Evolutionary conservation across 139 green algal genomes (phyloP), one percentile per base, ranked within the genome.

Genomic region (Tetratostichococcus sp.): DNA sequence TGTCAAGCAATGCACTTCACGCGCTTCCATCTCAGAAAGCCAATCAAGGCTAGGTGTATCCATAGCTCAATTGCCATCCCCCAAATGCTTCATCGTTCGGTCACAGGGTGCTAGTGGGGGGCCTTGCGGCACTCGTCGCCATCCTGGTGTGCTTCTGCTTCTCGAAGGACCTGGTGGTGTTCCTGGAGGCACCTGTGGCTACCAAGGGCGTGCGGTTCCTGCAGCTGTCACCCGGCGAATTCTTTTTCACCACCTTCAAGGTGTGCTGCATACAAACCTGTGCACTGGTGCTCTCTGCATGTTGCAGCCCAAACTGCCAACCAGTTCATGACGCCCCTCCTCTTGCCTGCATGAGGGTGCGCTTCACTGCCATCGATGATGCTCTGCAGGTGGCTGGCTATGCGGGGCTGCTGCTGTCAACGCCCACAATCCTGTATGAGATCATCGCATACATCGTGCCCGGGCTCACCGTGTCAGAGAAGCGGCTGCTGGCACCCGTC

Each of bases 241-340:
- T 97, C 80, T 97, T 99, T 86, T 99, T 99, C 87, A 99, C 95
- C n/a, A 98, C 96, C 0, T 82, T 99, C 72, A 98, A 98, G 90
- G 94, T 96, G 71, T 3, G 43, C 2, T 67, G 28, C 58, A 17
- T 11, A 66, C 58, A 6, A 11, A 11, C 22, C 58, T 11, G 4
- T 30, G 22, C 23, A 66, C 25, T 66, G 11, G 11, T 66, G 4
- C 58, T 31, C 4, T n/a, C n/a, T n/a, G n/a, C n/a, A n/a, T n/a
- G n/a, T n/a, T n/a, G n/a, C n/a, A n/a, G n/a, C n/a, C n/a, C n/a
- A n/a, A n/a, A n/a, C n/a, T n/a, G n/a, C n/a, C n/a, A n/a, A n/a
- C n/a, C n/a, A n/a, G n/a, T n/a, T n/a, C n/a, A n/a, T n/a, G n/a
- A n/a, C n/a, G n/a, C n/a, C n/a, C n/a, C n/a, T n/a, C n/a, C n/a